Percentiles rank a stretch among this genome's conserved stretches.
These are phyloP conservation scores for Punica granatum DNA, from an alignment of 345 rosid species.

Conservation along the genomic window DNA sequence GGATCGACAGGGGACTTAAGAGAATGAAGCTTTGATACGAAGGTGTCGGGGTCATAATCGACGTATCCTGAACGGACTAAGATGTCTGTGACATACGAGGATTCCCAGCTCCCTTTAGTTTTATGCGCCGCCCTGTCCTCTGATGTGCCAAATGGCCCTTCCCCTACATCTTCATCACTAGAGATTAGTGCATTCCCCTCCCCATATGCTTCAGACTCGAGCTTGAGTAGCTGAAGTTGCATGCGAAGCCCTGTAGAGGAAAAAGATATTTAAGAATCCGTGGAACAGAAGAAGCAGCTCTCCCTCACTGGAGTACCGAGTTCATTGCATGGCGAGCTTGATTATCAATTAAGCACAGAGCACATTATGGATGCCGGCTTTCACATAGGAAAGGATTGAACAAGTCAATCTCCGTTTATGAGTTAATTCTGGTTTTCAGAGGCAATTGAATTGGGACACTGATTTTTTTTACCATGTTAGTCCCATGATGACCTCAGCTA, in stretches of 20 bases:
- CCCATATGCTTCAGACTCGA: conserved; percentile 55
- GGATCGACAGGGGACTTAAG: conserved; percentile 53
- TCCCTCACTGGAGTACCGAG: background rate
- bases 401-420: background rate
- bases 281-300: background rate
- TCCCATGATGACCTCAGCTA: no score
- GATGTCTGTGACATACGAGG: conserved; percentile 44
- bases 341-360: background rate
- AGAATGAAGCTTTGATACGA: conserved; percentile 44
- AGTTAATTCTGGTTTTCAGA: no score
- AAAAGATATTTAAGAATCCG: background rate
- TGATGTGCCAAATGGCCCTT: conserved; percentile 21
- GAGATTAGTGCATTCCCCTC: conserved; percentile 62
- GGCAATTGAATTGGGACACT: no score
- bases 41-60: conserved; percentile 30
- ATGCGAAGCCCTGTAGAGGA: conserved; percentile 65
- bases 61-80: conserved; percentile 40
- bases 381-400: background rate
- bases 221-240: conserved; percentile 87
- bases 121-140: conserved; percentile 24
- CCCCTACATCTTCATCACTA: conserved; percentile 57
- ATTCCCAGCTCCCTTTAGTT: conserved; percentile 43
- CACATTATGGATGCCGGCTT: background rate
- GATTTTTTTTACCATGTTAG: no score
- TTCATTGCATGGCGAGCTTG: background rate